Evolutionary conservation across 345 rosid genomes (phyloP), one percentile per base, ranked within the genome.

Genomic region (Chamaenerion angustifolium): DNA sequence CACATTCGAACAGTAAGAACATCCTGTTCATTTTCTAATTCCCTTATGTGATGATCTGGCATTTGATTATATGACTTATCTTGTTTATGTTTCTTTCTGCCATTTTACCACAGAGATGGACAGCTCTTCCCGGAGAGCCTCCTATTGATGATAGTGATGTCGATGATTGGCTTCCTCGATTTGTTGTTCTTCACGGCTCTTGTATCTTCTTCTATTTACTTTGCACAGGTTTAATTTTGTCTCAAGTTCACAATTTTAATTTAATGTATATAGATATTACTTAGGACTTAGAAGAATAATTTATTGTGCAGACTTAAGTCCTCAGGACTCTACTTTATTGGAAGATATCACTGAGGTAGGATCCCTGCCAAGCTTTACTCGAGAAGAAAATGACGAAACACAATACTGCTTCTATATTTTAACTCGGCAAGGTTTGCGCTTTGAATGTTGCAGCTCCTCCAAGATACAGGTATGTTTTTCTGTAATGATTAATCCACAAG

Each of bases 121-220:
- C 79, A 56, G 93, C 98, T 54, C 74, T 92, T 19, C 98, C 95
- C 0, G 98, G 96, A 62, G 98, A 92, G 65, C 93, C 87, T 57
- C 95, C 94, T 5, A 17, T 87, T 59, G 98, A 92, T 50, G 98
- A 92, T 72, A 55, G 71, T 4, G 98, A 92, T 16, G 94, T 90
- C 43, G 96, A 90, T 49, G 98, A 90, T 59, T 90, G 98, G 98
- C 95, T 90, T 67, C 96, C 96, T 35, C 80, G 98, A 23, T 92
- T 92, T 16, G 74, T 80, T 54, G 98, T 92, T 48, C 96, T 92
- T 68, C 95, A 92, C 4, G 98, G 98, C 49, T 43, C 73, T 4
- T 84, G 98, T 65, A 69, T 92, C 40, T 92, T 84, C 79, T 82
- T 87, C 76, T 87, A 76, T 64, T 59, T 87, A 52, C 42, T 62